Evolutionary conservation across 78 protist species (phyloP), one percentile per base, ranked within the genome.

Genomic region (Emiliania huxleyi): DNA sequence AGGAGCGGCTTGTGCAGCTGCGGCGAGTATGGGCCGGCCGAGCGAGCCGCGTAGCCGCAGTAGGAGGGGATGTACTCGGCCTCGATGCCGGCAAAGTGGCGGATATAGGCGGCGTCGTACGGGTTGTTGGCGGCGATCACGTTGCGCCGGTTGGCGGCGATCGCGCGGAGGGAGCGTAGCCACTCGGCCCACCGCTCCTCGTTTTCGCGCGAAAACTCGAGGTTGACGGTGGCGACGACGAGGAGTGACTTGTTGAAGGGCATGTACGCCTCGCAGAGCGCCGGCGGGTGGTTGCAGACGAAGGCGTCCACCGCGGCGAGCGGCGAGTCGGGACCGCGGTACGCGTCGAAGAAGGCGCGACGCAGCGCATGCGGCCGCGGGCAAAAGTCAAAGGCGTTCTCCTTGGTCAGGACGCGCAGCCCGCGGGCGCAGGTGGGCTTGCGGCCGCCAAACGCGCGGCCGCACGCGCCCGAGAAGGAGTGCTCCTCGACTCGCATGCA

Each of bases 241-340:
- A 83, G 1, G 44, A 83, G n/a, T 42, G 90, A 45, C 40, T 38
- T 37, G 69, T 46, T 46, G 90, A 83, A 83, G 12, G 90, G 90
- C 69, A 83, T 4, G 25, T 8, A 83, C 25, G 46, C 40, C 62
- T 83, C 90, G 26, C 90, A 83, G 37, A 83, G 8, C 29, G 90
- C 90, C 33, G 69, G 22, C 42, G 90, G 90, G 90, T 83, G 90
- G n/a, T 4, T 18, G 90, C 90, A 83, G n/a, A 83, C 56, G 40
- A 83, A 44, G 18, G 69, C 69, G 40, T 83, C 90, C 62, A 21
- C 69, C 29, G 1, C 3, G n/a, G 0, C 37, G 38, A 83, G 6
- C 52, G 6, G 40, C 40, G 4, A 1, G 43, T n/a, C 26, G 38
- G 3, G 37, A 2, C 81, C 81, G 23, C 40, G 8, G 69, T 45